Base-by-base conservation (phyloP, 495 filamentous ascomycete species). In the Tuber melanosporum region DNA sequence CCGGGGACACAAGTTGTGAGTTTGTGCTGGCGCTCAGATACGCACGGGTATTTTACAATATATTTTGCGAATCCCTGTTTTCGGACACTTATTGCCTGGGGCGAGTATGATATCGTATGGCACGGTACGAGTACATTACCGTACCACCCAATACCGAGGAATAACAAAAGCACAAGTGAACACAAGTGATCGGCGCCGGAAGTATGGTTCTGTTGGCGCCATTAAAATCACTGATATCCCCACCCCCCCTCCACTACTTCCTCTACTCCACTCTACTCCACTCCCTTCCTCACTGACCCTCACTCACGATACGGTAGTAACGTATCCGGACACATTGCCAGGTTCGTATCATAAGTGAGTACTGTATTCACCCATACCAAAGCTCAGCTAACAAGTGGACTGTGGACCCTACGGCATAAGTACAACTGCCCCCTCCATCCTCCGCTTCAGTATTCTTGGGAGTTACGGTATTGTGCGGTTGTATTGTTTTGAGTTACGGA, bases 151-250 rank as follows among this genome's bases (percentile, higher is more conserved):
- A 20, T 20, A 9, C 20, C 19, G 46, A 47, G 46, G 19, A 19
- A 47, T 17, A 22, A 49, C 6, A 20, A 7, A 49, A 49, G 47
- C 47, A 49, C 47, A 49, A 9, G 47, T 6, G 20, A 49, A 22
- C 47, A 0, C 20, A 49, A 49, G 19, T 49, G n/a, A 57, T 57
- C 49, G 22, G 10, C n/a, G 49, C 22, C 49, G 22, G 49, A 10
- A 14, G 49, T 57, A 3, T 22, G 49, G 26, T 32, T 32, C 26
- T 14, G 26, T 32, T 32, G 12, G 57, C 26, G 26, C 57, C 26
- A 66, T 66, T 66, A 66, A 66, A 66, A 66, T 32, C 26, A 66
- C 57, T 66, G 57, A 32, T n/a, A 66, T 57, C 49, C 22, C 22
- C 47, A 22, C 47, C 47, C 20, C 47, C 47, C 3, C 47, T 52